These are phyloP conservation scores for Hamamelis virginiana DNA, from an alignment of 164 flowering plant species.

Conservation along the genomic window DNA sequence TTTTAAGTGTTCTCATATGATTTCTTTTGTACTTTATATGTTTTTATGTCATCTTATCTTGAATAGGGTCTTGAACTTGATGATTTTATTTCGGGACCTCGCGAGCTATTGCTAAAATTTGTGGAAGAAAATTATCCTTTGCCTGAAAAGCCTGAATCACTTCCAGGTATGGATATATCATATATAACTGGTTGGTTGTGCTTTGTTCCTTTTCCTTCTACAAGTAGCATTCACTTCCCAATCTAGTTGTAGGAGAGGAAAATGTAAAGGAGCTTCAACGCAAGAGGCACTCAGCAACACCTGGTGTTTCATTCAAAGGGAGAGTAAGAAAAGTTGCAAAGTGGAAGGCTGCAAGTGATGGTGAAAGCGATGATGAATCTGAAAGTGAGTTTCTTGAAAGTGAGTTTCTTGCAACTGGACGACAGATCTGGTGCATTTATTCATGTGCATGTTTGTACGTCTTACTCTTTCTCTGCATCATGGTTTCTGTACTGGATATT, in stretches of 20 bases:
- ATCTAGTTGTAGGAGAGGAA: slow-evolving; percentile 58
- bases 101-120: slow-evolving; percentile 91
- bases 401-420: not conserved
- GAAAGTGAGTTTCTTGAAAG: slow-evolving; percentile 57
- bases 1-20: not conserved
- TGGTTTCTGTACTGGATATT: not conserved
- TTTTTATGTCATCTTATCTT: slow-evolving; percentile 7
- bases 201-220: not conserved
- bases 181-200: not conserved
- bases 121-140: slow-evolving; percentile 95
- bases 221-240: slow-evolving; percentile 3
- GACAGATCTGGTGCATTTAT: not conserved
- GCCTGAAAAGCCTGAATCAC: slow-evolving; percentile 84
- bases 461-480: not conserved
- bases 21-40: slow-evolving; percentile 1
- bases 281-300: slow-evolving; percentile 79
- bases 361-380: slow-evolving; percentile 66
- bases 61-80: slow-evolving; percentile 88
- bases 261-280: slow-evolving; percentile 79
- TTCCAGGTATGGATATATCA: slow-evolving; percentile 40
- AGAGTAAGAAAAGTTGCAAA: slow-evolving; percentile 88
- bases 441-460: not conserved
- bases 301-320: slow-evolving; percentile 80
- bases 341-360: slow-evolving; percentile 65
- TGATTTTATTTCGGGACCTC: slow-evolving; percentile 97